Conservation (phyloP, 139 green algal species). For the Coelastrella sp. region DNA sequence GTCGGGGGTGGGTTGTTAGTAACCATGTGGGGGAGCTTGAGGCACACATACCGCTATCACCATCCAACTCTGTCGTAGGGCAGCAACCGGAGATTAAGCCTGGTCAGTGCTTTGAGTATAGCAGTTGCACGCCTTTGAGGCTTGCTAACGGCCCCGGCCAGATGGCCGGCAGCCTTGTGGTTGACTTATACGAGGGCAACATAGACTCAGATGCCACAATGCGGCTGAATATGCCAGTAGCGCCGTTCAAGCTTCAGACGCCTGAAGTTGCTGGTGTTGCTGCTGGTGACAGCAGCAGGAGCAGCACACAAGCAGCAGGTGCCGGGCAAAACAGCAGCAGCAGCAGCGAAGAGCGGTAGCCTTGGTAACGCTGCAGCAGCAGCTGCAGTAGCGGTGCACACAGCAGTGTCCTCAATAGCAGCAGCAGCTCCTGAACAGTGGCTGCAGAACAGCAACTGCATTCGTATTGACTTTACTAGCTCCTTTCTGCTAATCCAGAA, state of each 20-base stretch:
- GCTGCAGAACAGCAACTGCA: too few species aligned
- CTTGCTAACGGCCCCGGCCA: background rate
- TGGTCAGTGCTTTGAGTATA: conserved; percentile 16
- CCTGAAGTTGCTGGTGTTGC: background rate
- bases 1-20: conserved; percentile 15
- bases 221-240: background rate
- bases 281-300: conserved; percentile 10
- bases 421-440: too few species aligned
- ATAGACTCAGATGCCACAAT: background rate
- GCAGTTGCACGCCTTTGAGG: conserved; percentile 8
- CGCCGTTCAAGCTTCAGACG: conserved; percentile 16
- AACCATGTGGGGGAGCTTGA: background rate
- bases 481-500: too few species aligned
- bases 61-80: conserved; percentile 6
- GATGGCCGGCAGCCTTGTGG: conserved; percentile 3
- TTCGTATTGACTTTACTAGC: too few species aligned
- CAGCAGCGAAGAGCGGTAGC: background rate
- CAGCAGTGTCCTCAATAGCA: too few species aligned
- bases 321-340: background rate
- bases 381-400: background rate
- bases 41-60: background rate
- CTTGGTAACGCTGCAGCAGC: too few species aligned
- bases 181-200: conserved; percentile 5
- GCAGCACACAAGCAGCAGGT: background rate
- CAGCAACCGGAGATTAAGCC: conserved; percentile 19